Evolutionary conservation across 768 basidiomycete genomes (phyloP), one percentile per base, ranked within the genome.

Genomic region (Lenzites betulinus): DNA sequence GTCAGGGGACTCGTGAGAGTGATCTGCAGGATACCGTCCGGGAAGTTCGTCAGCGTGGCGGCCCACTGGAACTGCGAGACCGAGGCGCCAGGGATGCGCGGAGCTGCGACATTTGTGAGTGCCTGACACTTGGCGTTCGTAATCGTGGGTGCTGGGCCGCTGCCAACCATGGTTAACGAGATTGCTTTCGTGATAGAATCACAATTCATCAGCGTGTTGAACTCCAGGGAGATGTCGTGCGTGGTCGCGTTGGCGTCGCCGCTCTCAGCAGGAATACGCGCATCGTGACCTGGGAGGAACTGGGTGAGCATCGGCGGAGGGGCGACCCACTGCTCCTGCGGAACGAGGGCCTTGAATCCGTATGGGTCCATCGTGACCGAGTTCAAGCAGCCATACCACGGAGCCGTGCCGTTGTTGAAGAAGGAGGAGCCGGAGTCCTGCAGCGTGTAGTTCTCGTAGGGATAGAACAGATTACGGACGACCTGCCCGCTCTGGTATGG

Each of bases 261-360:
- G 18, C 73, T 71, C 23, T 78, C 71, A 23, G 79, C 77, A 33
- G 76, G 67, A 39, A 93, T 75, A 43, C 95, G 89, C 43, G 85
- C 80, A 67, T 97, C 95, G 71, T 97, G 95, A 1, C 95, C 94
- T 0, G 95, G 95, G 2, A 74, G 70, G 74, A 96, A 96, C 54
- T 83, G 83, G 18, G 92, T 92, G 58, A 97, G 72, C 56, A 84
- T 82, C 16, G 94, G 91, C 6, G 78, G 82, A 53, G 90, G 86
- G 7, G 83, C 65, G 7, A 84, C 76, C 92, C 93, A 97, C 64
- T 88, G 78, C 0, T 59, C 66, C 0, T 60, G 41, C 0, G 90
- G 91, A 8, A 97, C 92, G 20, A 94, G 78, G 1, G 84, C 86
- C 73, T 95, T 94, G 81, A 89, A 94, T 33, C 89, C 84, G 67